Conservation (phyloP, 257 asterid genomes). For the Misopates orontium region DNA sequence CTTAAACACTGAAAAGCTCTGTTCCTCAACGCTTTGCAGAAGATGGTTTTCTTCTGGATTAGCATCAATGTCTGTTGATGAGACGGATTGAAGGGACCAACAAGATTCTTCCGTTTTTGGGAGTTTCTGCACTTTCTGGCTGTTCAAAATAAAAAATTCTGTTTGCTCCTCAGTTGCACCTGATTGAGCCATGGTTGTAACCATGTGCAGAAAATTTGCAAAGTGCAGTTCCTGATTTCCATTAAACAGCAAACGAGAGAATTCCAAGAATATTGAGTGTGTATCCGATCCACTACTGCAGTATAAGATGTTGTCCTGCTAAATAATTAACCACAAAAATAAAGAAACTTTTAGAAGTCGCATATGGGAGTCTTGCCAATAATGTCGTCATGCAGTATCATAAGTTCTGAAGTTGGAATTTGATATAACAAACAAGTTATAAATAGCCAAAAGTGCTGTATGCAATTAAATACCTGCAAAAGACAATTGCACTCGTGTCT, state of each 20-base stretch:
- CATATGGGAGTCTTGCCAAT: not conserved
- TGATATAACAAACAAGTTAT: not conserved
- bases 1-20: slow-evolving; percentile 30
- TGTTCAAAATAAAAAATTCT: slow-evolving; percentile 70
- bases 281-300: slow-evolving; percentile 63
- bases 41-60: slow-evolving; percentile 9
- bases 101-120: slow-evolving; percentile 51
- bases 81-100: slow-evolving; percentile 62
- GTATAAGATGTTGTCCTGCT: slow-evolving; percentile 69
- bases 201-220: slow-evolving; percentile 94
- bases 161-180: slow-evolving; percentile 82
- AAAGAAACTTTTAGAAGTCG: not conserved
- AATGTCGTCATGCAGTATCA: not conserved
- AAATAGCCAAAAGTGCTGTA: not conserved
- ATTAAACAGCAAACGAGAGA: slow-evolving; percentile 59
- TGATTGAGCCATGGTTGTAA: slow-evolving; percentile 76
- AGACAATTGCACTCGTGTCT: slow-evolving; percentile 69
- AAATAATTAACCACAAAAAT: slow-evolving; percentile 12
- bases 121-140: slow-evolving; percentile 80
- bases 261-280: slow-evolving; percentile 72
- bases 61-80: slow-evolving; percentile 36
- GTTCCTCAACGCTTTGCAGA: slow-evolving; percentile 34
- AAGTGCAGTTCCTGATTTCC: slow-evolving; percentile 69
- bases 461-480: slow-evolving; percentile 57
- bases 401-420: not conserved